A percentile compares a stretch with the other conserved stretches of the same genome.
Conservation (phyloP, 2,329 filamentous ascomycete species). For the Annulohypoxylon truncatum region DNA sequence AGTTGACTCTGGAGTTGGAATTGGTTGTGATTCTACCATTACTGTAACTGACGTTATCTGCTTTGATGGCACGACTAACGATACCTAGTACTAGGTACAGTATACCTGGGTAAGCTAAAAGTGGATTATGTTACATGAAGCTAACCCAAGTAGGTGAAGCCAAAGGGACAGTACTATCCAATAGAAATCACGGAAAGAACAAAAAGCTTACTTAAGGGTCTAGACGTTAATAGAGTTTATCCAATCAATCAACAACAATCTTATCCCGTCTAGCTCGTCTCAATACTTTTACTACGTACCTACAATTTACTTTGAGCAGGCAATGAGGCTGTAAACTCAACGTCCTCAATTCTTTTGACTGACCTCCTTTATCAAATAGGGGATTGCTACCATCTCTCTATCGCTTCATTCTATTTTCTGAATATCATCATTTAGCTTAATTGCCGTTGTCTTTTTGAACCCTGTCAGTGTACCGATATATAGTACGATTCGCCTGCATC, state of each 20-base stretch:
- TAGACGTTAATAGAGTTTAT: background rate
- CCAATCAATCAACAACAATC: background rate
- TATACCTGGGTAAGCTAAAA: background rate
- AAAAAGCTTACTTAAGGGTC: background rate
- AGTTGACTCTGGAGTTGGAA: background rate
- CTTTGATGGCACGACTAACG: background rate
- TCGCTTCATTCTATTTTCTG: conserved; percentile 9
- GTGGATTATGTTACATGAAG: background rate
- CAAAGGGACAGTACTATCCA: background rate
- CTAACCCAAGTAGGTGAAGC: too few relatives aligned
- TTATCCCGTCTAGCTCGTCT: background rate
- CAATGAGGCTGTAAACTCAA: conserved; percentile 26
- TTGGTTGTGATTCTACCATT: background rate
- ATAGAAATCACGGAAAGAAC: conserved; percentile 3
- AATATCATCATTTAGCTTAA: conserved; percentile 15
- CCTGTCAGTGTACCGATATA: background rate
- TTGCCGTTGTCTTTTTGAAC: background rate
- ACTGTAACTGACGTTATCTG: conserved; percentile 3
- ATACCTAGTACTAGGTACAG: too few relatives aligned
- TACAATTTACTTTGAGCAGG: background rate
- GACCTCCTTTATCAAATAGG: conserved; percentile 8
- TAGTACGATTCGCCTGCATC: background rate
- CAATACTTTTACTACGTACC: too few relatives aligned
- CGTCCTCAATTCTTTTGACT: conserved; percentile 12
- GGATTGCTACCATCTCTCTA: background rate